Percentiles rank a stretch among this genome's conserved stretches.
Evolutionary conservation across 2,329 filamentous ascomycete species (phyloP).

Genomic region (Moelleriella libera): DNA sequence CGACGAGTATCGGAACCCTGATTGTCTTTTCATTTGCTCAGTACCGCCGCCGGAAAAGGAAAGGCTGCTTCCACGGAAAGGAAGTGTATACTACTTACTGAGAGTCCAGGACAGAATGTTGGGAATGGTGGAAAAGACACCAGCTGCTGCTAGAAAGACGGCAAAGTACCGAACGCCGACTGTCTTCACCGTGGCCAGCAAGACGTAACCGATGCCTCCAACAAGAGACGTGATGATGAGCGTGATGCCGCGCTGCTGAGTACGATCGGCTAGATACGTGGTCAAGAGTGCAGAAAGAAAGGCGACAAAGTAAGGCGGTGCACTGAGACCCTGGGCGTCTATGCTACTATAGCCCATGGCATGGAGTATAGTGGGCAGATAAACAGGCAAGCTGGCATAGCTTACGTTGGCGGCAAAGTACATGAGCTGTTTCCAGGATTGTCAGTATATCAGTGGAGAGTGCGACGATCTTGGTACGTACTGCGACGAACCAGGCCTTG

Average conservation of each 20-base stretch:
- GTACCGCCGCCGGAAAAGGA: not conserved
- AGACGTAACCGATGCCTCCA: conserved; percentile 16
- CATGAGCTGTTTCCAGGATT: conserved; percentile 11
- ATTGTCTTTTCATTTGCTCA: conserved; percentile 49
- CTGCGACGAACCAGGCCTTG: conserved; percentile 9
- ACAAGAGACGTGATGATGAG: conserved; percentile 12
- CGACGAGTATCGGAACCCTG: conserved; percentile 50
- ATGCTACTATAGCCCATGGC: conserved; percentile 23
- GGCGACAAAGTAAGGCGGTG: conserved; percentile 24
- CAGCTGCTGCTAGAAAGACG: conserved; percentile 20
- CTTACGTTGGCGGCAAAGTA: conserved; percentile 23
- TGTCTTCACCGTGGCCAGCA: conserved; percentile 10
- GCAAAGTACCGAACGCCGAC: conserved; percentile 19
- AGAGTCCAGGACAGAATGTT: conserved; percentile 9
- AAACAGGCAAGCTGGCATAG: conserved; percentile 24
- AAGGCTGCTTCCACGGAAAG: not conserved
- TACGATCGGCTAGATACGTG: conserved; percentile 20
- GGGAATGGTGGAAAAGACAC: conserved; percentile 15
- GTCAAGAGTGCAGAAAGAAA: conserved; percentile 18
- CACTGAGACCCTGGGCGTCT: conserved; percentile 24
- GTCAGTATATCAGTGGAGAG: not conserved
- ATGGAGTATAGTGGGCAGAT: conserved; percentile 24
- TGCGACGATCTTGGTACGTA: conserved; percentile 1
- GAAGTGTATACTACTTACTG: conserved; percentile 3
- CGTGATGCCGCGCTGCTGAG: conserved; percentile 17